A percentile compares a stretch with the other conserved stretches of the same genome.
Conservation (phyloP, 345 rosid genomes). For the Populus deltoides region DNA sequence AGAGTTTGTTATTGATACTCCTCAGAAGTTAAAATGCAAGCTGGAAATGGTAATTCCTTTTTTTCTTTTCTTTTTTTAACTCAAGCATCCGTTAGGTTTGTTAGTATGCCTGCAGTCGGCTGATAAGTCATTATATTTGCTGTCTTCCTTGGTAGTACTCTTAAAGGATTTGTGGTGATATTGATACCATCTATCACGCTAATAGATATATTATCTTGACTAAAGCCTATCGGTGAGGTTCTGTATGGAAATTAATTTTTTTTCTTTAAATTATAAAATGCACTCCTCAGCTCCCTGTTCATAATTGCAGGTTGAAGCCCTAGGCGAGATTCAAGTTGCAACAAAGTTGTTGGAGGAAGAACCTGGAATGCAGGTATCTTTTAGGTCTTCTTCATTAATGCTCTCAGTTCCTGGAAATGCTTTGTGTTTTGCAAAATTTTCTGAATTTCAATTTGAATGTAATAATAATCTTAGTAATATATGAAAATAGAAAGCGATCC, state of each 20-base stretch:
- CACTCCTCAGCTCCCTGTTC: conserved; percentile 21
- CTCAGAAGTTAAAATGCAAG: conserved; percentile 75
- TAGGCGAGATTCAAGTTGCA: conserved; percentile 83
- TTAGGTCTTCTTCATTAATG: not conserved
- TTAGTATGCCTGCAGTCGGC: not conserved
- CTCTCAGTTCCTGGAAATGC: not conserved
- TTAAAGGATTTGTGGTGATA: not conserved
- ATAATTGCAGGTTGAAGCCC: conserved; percentile 73
- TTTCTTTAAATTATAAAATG: conserved; percentile 11
- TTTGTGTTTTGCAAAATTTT: not conserved
- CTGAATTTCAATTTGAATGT: not conserved
- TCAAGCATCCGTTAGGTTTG: not conserved
- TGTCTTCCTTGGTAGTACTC: not conserved
- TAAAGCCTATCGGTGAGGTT: not conserved
- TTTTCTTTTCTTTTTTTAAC: not conserved
- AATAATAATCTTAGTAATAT: not conserved
- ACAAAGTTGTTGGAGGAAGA: conserved; percentile 65
- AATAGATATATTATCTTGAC: not conserved
- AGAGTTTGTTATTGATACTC: conserved; percentile 80
- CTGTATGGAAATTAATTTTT: not conserved
- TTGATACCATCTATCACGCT: not conserved
- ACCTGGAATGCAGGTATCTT: conserved; percentile 48
- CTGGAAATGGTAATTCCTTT: conserved; percentile 68
- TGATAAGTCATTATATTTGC: not conserved
- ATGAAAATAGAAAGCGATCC: no score